Evolutionary conservation across 805 yeast species (phyloP).

Genomic region (Barnettozyma sp.): DNA sequence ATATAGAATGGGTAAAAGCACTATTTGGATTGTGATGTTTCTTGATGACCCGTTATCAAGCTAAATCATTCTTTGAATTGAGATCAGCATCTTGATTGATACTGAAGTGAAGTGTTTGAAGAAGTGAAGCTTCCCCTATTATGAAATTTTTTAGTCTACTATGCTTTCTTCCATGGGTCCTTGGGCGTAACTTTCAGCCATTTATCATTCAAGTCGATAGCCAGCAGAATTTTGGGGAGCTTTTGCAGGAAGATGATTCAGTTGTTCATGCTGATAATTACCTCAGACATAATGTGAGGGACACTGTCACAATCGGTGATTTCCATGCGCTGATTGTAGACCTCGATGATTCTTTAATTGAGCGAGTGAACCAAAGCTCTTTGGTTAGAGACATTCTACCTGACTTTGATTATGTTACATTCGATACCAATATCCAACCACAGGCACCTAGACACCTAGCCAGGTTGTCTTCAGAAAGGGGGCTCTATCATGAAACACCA

Average conservation of each 20-base stretch:
- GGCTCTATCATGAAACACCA: background rate
- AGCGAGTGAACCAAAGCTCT: background rate
- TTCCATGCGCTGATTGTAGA: background rate
- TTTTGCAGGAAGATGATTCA: background rate
- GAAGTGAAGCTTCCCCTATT: no score
- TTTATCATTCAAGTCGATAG: background rate
- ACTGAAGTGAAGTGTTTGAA: no score
- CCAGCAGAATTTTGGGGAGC: background rate
- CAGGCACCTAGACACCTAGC: background rate
- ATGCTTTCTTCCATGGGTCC: no score
- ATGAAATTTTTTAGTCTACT: no score
- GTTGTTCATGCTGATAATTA: background rate
- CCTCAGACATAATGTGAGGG: background rate
- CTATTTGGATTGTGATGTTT: no score
- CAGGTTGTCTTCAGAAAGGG: background rate
- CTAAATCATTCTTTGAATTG: no score
- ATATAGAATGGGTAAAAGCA: no score
- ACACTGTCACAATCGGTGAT: background rate
- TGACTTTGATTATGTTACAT: constrained; percentile 2
- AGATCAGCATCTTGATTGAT: no score
- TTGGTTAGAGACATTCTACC: background rate
- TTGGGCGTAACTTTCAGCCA: no score
- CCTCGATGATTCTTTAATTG: background rate
- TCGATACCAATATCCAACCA: background rate
- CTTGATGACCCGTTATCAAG: no score